These are phyloP conservation scores for Oropetium thomaeum DNA, from an alignment of 176 grass and related monocot genomes.

Conservation along the genomic window DNA sequence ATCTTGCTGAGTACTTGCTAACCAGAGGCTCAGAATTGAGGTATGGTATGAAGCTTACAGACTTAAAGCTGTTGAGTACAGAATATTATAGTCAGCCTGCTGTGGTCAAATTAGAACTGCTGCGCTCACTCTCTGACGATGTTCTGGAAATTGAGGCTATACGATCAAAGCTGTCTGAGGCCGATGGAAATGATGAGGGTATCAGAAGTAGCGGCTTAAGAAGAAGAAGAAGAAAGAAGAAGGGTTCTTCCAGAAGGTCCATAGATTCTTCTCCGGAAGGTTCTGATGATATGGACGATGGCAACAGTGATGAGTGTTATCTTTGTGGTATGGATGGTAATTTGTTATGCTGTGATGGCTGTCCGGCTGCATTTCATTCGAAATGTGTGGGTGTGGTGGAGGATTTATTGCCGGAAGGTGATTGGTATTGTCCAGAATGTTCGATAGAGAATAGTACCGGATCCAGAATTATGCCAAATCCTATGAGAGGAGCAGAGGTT, in stretches of 20 bases:
- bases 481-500: slow-evolving; percentile 69
- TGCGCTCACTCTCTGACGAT: slow-evolving; percentile 79
- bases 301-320: slow-evolving; percentile 88
- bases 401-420: slow-evolving; percentile 88
- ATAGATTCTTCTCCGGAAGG: slow-evolving; percentile 35
- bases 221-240: slow-evolving; percentile 46
- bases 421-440: slow-evolving; percentile 93
- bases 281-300: slow-evolving; percentile 56
- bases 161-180: slow-evolving; percentile 54
- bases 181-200: slow-evolving; percentile 49
- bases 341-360: slow-evolving; percentile 94
- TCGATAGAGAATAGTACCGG: slow-evolving; percentile 56
- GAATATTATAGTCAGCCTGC: slow-evolving; percentile 85
- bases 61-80: slow-evolving; percentile 56
- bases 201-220: slow-evolving; percentile 34
- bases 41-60: slow-evolving; percentile 58
- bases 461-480: slow-evolving; percentile 45
- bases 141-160: slow-evolving; percentile 69
- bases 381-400: slow-evolving; percentile 87
- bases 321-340: slow-evolving; percentile 94
- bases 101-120: slow-evolving; percentile 76
- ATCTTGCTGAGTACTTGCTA: slow-evolving; percentile 83
- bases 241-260: slow-evolving; percentile 14
- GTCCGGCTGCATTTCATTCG: slow-evolving; percentile 95
- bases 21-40: slow-evolving; percentile 62